Evolutionary conservation across 78 protist species (phyloP).

Genomic region (Abeoforma whisleri): DNA sequence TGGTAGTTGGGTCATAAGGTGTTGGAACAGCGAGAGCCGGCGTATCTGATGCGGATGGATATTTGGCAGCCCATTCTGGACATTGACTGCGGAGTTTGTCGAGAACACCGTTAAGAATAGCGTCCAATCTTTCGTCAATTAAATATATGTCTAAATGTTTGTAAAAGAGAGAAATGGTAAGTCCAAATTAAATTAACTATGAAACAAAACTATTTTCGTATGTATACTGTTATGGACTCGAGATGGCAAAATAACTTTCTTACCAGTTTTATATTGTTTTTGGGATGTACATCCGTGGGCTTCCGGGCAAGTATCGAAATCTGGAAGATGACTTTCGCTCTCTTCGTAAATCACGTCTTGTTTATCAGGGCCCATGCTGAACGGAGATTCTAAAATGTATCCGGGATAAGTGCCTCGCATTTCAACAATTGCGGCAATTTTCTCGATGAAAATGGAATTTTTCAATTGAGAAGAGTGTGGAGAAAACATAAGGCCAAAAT

Average conservation of each 20-base stretch:
- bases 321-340: slow-evolving; percentile 31
- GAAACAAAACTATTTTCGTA: no score
- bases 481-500: background rate
- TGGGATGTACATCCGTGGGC: slow-evolving; percentile 17
- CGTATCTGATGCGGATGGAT: slow-evolving; percentile 1
- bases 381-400: background rate
- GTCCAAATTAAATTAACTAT: no score
- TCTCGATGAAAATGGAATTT: slow-evolving; percentile 7
- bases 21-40: background rate
- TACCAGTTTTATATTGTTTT: slow-evolving; percentile 20
- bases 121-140: background rate
- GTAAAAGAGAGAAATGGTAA: no score
- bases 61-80: slow-evolving; percentile 10
- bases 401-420: slow-evolving; percentile 13
- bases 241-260: no score
- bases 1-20: background rate
- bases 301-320: slow-evolving; percentile 26
- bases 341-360: background rate
- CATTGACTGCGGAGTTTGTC: background rate
- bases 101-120: background rate
- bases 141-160: no score
- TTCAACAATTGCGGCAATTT: slow-evolving; percentile 13
- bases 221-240: no score
- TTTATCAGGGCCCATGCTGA: slow-evolving; percentile 24
- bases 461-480: slow-evolving; percentile 21